Evolutionary conservation across 2,329 filamentous ascomycete species (phyloP).

Genomic region (Talaromyces marneffei): DNA sequence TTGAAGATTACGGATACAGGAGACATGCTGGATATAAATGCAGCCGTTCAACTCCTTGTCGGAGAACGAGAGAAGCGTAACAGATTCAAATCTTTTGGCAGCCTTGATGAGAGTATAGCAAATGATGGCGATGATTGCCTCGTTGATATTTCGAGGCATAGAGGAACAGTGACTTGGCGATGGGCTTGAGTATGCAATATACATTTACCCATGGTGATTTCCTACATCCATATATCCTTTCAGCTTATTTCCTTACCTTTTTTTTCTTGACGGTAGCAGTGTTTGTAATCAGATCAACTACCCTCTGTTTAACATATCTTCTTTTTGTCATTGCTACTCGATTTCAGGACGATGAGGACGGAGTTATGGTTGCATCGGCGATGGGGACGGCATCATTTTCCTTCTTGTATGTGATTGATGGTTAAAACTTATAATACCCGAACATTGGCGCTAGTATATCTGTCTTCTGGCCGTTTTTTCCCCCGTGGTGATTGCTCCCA

Average conservation of each 20-base stretch:
- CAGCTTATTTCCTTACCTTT: background rate
- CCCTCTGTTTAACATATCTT: too few species aligned
- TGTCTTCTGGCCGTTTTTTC: background rate
- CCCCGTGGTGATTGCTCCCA: background rate
- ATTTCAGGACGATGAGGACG: too few species aligned
- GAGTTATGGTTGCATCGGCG: background rate
- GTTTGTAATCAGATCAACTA: background rate
- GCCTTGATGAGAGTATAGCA: background rate
- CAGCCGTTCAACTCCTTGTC: conserved; percentile 52
- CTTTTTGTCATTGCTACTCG: background rate
- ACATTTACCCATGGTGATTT: background rate
- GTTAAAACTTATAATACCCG: background rate
- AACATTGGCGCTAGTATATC: background rate
- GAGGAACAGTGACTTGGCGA: conserved; percentile 30
- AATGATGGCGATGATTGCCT: conserved; percentile 8
- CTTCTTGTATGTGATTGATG: background rate
- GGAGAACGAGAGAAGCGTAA: conserved; percentile 30
- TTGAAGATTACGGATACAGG: conserved; percentile 56
- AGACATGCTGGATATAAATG: conserved; percentile 52
- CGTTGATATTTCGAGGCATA: conserved; percentile 19
- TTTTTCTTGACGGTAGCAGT: background rate
- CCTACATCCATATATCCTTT: background rate
- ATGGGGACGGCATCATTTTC: background rate
- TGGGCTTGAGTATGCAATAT: conserved; percentile 26
- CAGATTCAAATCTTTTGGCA: conserved; percentile 18